Base-by-base conservation (phyloP, 768 basidiomycete species). In the Candolleomyces eurysporus region DNA sequence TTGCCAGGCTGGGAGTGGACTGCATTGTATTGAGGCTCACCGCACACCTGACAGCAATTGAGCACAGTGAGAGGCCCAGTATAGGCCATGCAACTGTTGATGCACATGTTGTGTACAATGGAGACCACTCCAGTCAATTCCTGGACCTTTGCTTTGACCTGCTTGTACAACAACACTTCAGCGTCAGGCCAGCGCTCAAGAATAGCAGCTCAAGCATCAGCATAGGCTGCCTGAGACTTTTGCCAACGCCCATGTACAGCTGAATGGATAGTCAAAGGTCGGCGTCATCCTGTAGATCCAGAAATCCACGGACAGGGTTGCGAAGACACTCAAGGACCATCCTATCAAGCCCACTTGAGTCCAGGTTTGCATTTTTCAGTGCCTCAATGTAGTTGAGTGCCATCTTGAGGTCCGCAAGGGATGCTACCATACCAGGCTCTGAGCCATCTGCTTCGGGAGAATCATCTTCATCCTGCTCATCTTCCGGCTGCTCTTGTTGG, bases 71-170 rank as follows among this genome's bases (percentile, higher is more conserved):
- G 74, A 0, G 73, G 65, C 5, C 65, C 67, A 7, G 67, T 70
- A 72, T 67, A 76, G 17, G 67, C 72, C 39, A 72, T 55, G 57
- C 75, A 77, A 1, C 68, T 66, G 5, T 79, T 70, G 0, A 67
- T 59, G 54, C 80, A 83, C 80, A 82, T 83, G 61, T 83, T 73
- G n/a, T 70, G 48, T 0, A 67, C 49, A 9, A 82, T 62, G 0
- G 74, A 51, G 6, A 68, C 50, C 2, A 84, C 64, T 0, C 79
- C 75, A n/a, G 67, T 78, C 17, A 77, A 53, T 6, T 71, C 26
- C 9, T 62, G 56, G 10, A 77, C 61, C 4, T 40, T 36, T 21
- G 22, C 40, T 21, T 21, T 5, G 10, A 54, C 19, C 32, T 54
- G 53, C 4, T 54, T 31, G 36, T 39, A 54, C 13, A 36, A 14